phyloP scores from a whole-genome alignment of 2,329 filamentous ascomycete species.

The Ceratocystis smalleyi region DNA sequence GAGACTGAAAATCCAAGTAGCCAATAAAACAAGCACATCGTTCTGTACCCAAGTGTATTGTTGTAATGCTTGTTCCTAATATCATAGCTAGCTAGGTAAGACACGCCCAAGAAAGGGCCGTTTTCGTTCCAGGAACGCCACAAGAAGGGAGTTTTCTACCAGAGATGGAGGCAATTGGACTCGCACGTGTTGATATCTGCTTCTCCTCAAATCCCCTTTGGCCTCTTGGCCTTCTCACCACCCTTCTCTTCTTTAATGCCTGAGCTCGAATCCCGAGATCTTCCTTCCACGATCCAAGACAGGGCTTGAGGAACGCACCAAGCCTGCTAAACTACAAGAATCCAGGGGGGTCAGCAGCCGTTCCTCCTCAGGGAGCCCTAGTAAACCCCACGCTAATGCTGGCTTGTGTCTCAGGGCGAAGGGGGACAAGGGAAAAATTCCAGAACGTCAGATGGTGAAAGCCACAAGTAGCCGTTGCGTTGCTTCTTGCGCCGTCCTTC shows the following conservation, averaged over 20 bases:
- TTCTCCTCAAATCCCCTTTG: not conserved
- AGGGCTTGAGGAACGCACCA: not conserved
- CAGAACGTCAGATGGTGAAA: not conserved
- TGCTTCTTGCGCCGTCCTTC: not conserved
- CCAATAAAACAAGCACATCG: not conserved
- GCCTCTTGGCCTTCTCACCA: not conserved
- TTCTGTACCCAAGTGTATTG: not conserved
- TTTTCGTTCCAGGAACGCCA: not conserved
- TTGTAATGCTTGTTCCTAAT: not conserved
- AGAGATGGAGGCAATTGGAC: not conserved
- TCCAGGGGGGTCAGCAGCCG: not conserved
- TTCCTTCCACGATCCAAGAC: constrained; percentile 1
- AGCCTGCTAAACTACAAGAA: not conserved
- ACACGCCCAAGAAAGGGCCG: not conserved
- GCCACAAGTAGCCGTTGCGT: not conserved
- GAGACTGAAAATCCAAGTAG: not conserved
- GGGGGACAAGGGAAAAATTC: not conserved
- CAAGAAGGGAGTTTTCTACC: not conserved
- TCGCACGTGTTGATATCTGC: not conserved
- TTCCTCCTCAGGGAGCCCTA: not conserved
- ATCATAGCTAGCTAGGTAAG: not conserved
- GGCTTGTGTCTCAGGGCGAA: not conserved
- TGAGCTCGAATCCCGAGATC: not conserved
- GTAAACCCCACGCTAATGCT: not conserved
- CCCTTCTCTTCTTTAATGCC: not conserved